phyloP scores from a whole-genome alignment of 257 asterid genomes.

The Anisodus tanguticus region DNA sequence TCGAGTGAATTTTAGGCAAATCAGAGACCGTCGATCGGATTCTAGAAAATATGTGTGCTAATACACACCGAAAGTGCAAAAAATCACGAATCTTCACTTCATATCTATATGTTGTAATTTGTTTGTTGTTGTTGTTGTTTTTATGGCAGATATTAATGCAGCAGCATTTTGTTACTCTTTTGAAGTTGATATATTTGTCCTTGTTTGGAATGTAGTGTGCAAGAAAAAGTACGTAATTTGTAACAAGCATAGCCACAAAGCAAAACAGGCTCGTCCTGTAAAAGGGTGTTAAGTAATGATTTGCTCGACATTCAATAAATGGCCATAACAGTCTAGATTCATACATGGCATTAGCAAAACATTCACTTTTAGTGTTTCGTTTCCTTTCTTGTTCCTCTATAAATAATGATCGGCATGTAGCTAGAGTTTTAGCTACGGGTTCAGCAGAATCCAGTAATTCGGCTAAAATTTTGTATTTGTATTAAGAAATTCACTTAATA shows the following conservation, averaged over 20 bases:
- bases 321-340: not conserved
- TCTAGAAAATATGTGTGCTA: too few species aligned
- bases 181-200: not conserved
- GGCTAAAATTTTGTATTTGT: too few species aligned
- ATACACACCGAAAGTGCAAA: too few species aligned
- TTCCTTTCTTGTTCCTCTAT: not conserved
- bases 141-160: not conserved
- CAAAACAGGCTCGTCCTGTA: not conserved
- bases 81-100: conserved; percentile 17
- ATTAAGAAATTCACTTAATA: too few species aligned
- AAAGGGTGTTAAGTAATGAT: not conserved
- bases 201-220: not conserved
- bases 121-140: conserved; percentile 2
- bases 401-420: not conserved
- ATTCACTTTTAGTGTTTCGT: not conserved
- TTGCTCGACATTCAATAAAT: not conserved
- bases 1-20: too few species aligned
- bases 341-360: not conserved
- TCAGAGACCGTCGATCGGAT: too few species aligned
- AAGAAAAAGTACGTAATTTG: not conserved
- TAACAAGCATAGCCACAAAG: conserved; percentile 7
- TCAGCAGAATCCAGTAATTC: too few species aligned
- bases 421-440: too few species aligned
- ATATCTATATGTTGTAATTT: not conserved
- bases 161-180: not conserved